These are phyloP conservation scores for Aspergillus sp. DNA, from an alignment of 2,329 filamentous ascomycete genomes.

Conservation along the genomic window DNA sequence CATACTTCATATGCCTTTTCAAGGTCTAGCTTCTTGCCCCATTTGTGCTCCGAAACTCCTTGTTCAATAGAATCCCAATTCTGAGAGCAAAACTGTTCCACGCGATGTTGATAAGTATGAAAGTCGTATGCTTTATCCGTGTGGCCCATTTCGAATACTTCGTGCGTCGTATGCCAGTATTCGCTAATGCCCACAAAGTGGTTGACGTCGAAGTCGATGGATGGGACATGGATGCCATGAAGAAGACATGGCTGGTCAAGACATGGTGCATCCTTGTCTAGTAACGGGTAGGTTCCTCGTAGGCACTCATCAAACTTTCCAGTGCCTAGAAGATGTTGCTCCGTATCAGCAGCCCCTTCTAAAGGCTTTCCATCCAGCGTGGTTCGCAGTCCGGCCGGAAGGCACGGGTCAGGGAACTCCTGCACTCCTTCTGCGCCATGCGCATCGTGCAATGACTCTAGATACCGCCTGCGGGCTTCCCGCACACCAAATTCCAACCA, in stretches of 20 bases:
- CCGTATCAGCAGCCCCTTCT: conserved; percentile 40
- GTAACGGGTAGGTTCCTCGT: conserved; percentile 74
- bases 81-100: conserved; percentile 79
- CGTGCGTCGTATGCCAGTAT: conserved; percentile 98
- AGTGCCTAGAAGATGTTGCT: conserved; percentile 71
- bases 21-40: conserved; percentile 70
- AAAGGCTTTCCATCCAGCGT: conserved; percentile 67
- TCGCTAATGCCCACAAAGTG: conserved; percentile 98
- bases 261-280: conserved; percentile 87
- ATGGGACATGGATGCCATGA: conserved; percentile 87
- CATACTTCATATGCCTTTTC: conserved; percentile 83
- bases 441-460: conserved; percentile 71
- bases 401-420: conserved; percentile 86
- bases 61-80: conserved; percentile 76
- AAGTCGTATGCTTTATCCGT: conserved; percentile 84
- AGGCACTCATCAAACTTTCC: conserved; percentile 86
- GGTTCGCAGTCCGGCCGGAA: conserved; percentile 74
- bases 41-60: conserved; percentile 65
- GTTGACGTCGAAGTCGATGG: conserved; percentile 95
- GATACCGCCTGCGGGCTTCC: conserved; percentile 80
- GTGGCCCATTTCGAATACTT: conserved; percentile 77
- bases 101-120: conserved; percentile 80
- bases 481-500: conserved; percentile 99
- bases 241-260: conserved; percentile 80
- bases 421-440: conserved; percentile 57